Conservation (phyloP, 2,329 filamentous ascomycete genomes). For the Nothophoma quercina region DNA sequence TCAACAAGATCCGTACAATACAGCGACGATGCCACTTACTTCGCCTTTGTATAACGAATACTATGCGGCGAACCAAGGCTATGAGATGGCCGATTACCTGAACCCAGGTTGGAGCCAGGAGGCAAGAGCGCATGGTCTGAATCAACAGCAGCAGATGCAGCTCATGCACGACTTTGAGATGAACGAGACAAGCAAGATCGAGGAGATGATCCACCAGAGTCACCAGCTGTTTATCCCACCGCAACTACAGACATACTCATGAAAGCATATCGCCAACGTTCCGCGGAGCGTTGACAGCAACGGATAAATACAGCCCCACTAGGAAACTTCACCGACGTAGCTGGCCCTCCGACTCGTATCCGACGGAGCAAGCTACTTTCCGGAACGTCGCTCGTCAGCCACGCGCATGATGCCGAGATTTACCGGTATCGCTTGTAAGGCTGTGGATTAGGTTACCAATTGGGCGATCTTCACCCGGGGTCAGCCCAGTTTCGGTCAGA, state of each 20-base stretch:
- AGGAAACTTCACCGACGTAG: constrained; percentile 2
- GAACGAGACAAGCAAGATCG: constrained; percentile 50
- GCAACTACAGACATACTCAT: constrained; percentile 36
- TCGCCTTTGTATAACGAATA: constrained; percentile 46
- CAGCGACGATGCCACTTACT: constrained; percentile 32
- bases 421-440: not conserved
- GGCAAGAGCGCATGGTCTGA: constrained; percentile 60
- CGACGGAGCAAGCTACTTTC: not conserved
- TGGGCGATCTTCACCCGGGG: constrained; percentile 6
- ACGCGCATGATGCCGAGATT: constrained; percentile 5
- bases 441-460: not conserved
- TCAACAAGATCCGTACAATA: constrained; percentile 37
- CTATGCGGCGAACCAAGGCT: constrained; percentile 46
- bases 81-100: constrained; percentile 50
- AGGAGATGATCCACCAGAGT: constrained; percentile 52
- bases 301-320: not conserved
- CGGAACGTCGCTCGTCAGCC: constrained; percentile 2
- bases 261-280: constrained; percentile 13
- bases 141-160: constrained; percentile 81
- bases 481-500: not conserved
- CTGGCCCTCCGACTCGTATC: not conserved
- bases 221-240: constrained; percentile 47
- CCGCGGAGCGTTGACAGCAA: not conserved
- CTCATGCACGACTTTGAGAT: constrained; percentile 81
- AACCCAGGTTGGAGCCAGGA: constrained; percentile 67